Evolutionary conservation across 441 rosid genomes (phyloP).

Genomic region (Geranium incanum): DNA sequence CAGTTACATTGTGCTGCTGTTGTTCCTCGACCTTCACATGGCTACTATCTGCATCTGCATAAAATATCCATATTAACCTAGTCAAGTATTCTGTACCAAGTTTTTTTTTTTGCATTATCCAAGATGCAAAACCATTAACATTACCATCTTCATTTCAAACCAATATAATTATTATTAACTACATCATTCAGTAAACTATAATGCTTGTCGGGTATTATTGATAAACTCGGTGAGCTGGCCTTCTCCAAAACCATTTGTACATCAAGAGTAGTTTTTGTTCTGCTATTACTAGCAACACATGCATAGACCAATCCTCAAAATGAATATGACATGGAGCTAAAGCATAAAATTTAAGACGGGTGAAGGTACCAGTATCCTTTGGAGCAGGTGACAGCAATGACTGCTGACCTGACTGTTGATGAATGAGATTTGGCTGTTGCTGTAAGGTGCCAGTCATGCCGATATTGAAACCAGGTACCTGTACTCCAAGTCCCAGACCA

Average conservation of each 20-base stretch:
- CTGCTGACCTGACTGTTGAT: constrained; percentile 67
- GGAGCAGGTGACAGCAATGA: constrained; percentile 38
- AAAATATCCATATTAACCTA: constrained; percentile 11
- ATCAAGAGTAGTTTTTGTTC: neutral
- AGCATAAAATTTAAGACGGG: neutral
- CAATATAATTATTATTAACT: neutral
- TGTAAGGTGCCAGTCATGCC: constrained; percentile 57
- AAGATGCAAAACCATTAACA: neutral
- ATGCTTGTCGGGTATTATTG: neutral
- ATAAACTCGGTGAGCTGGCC: neutral
- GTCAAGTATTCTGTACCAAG: neutral
- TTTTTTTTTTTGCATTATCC: neutral
- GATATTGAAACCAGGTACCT: constrained; percentile 51
- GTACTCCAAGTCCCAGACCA: constrained; percentile 71
- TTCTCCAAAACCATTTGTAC: neutral
- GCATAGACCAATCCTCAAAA: neutral
- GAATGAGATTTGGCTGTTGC: constrained; percentile 54
- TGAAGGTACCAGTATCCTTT: constrained; percentile 50
- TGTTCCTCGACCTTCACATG: constrained; percentile 64
- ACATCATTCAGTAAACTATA: neutral
- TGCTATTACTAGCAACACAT: neutral
- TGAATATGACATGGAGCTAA: neutral
- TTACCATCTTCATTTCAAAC: neutral
- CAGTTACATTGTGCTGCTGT: constrained; percentile 51
- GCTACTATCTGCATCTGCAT: constrained; percentile 44